phyloP scores from a whole-genome alignment of 768 basidiomycete genomes.

The Tricholomella constricta region DNA sequence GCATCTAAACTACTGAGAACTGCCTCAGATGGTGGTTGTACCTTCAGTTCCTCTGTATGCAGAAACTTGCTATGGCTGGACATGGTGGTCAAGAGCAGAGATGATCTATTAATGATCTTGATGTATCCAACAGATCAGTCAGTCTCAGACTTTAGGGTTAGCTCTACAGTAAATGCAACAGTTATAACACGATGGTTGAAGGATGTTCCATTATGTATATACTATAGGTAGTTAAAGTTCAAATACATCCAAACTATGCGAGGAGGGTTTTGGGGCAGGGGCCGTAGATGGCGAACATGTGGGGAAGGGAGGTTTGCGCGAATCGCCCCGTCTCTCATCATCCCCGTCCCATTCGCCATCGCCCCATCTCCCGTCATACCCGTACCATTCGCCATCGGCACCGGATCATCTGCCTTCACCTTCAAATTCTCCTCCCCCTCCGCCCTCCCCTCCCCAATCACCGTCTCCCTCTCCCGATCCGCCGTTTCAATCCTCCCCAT shows the following conservation, averaged over 20 bases:
- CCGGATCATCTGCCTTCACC: neutral
- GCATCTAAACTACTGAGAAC: neutral
- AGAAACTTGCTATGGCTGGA: neutral
- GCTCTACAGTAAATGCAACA: too few relatives aligned
- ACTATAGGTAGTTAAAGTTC: too few relatives aligned
- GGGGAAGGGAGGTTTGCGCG: too few relatives aligned
- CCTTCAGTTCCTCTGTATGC: neutral
- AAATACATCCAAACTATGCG: too few relatives aligned
- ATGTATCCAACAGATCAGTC: too few relatives aligned
- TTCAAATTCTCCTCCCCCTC: constrained; percentile 4
- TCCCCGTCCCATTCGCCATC: constrained; percentile 2
- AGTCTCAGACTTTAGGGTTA: too few relatives aligned
- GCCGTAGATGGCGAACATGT: too few relatives aligned
- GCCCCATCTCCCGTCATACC: constrained; percentile 6
- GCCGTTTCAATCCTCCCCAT: constrained; percentile 63
- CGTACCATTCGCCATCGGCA: constrained; percentile 3
- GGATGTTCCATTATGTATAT: too few relatives aligned
- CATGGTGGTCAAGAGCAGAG: too few relatives aligned
- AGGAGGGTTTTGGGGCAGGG: too few relatives aligned
- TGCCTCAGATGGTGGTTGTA: neutral
- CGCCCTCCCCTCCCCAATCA: constrained; percentile 4
- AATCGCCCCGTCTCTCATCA: constrained; percentile 6
- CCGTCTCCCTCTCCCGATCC: constrained; percentile 38
- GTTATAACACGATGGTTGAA: too few relatives aligned
- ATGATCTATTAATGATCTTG: too few relatives aligned